Evolutionary conservation across 2,329 filamentous ascomycete genomes (phyloP).

Genomic region (Alternaria ventricosa): DNA sequence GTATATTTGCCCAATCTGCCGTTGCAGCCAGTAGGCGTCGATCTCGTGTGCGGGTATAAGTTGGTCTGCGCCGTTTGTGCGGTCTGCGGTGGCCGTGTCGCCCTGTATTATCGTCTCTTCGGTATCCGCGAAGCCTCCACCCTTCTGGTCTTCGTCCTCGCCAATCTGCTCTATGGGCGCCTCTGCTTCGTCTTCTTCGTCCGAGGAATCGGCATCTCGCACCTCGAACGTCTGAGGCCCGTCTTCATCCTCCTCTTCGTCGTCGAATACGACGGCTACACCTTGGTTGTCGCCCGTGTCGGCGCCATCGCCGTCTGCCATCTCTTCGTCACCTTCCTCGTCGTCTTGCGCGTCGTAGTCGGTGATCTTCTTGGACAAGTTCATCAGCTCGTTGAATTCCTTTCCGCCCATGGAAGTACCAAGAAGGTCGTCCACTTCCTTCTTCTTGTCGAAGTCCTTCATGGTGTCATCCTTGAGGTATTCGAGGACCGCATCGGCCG

Average conservation of each 20-base stretch:
- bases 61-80: constrained; percentile 57
- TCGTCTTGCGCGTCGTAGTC: constrained; percentile 98
- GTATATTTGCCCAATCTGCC: constrained; percentile 87
- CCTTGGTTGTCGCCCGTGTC: constrained; percentile 89
- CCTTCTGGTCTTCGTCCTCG: constrained; percentile 58
- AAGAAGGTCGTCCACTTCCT: constrained; percentile 91
- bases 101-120: constrained; percentile 87
- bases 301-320: constrained; percentile 66
- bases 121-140: constrained; percentile 59
- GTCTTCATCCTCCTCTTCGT: constrained; percentile 80
- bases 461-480: constrained; percentile 92
- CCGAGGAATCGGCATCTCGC: constrained; percentile 81
- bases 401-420: constrained; percentile 83
- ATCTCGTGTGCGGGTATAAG: constrained; percentile 84
- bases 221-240: constrained; percentile 82
- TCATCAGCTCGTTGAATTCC: constrained; percentile 96
- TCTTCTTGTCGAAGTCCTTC: constrained; percentile 98
- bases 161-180: constrained; percentile 66
- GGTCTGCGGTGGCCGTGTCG: constrained; percentile 54
- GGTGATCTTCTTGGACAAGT: constrained; percentile 97
- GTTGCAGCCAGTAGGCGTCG: constrained; percentile 95
- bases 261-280: constrained; percentile 96
- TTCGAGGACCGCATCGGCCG: constrained; percentile 89
- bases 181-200: constrained; percentile 73
- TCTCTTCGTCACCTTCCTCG: constrained; percentile 74